phyloP scores from a whole-genome alignment of 257 asterid species.

The Eucommia ulmoides region DNA sequence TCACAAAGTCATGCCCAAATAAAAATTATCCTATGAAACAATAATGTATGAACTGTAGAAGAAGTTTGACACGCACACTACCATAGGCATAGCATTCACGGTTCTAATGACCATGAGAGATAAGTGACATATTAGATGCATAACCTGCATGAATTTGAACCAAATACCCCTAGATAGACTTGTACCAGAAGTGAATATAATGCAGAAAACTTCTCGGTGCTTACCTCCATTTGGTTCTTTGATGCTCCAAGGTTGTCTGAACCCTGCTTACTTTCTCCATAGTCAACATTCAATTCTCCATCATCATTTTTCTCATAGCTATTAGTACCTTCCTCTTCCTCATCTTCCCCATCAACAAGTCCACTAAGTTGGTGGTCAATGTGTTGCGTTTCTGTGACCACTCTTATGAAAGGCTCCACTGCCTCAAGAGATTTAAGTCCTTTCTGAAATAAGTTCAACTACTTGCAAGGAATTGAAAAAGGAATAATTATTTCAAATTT shows the following conservation, averaged over 20 bases:
- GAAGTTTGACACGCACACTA: no score
- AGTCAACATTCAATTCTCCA: conserved; percentile 74
- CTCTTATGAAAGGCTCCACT: conserved; percentile 61
- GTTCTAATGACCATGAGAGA: no score
- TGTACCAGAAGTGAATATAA: no score
- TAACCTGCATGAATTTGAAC: no score
- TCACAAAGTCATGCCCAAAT: no score
- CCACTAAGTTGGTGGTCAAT: conserved; percentile 65
- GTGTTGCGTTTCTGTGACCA: conserved; percentile 70
- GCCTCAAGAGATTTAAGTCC: conserved; percentile 84
- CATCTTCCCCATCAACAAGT: conserved; percentile 37
- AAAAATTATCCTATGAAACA: no score
- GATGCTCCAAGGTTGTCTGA: conserved; percentile 30
- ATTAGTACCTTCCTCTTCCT: conserved; percentile 28
- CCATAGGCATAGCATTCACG: no score
- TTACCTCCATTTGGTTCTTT: conserved; percentile 66
- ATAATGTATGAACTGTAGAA: no score
- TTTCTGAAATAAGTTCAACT: conserved; percentile 74
- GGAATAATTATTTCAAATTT: conserved; percentile 4
- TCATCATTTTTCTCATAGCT: conserved; percentile 37
- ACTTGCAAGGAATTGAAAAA: conserved; percentile 21
- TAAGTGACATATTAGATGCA: no score
- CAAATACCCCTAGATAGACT: no score
- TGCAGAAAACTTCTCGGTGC: conserved; percentile 5
- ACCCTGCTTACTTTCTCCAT: conserved; percentile 44